These are phyloP conservation scores for Nidula microcarpa DNA, from an alignment of 768 basidiomycete species.

Conservation along the genomic window DNA sequence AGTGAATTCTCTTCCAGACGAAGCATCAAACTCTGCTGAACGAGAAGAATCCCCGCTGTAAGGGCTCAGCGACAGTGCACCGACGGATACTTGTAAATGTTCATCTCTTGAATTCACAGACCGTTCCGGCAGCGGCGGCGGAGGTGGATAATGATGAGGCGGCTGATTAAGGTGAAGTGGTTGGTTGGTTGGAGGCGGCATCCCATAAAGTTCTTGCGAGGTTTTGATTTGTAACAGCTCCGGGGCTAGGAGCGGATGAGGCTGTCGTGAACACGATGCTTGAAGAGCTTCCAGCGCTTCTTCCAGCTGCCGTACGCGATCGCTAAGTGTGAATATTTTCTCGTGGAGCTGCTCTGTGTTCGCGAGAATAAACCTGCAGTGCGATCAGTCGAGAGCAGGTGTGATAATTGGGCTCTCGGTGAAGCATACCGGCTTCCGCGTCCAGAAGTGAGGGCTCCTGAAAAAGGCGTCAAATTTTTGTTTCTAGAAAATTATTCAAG, in stretches of 20 bases:
- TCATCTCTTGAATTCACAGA: slow-evolving; percentile 14
- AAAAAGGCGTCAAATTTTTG: slow-evolving; percentile 4
- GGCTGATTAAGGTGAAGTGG: background rate
- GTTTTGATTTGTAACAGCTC: slow-evolving; percentile 63
- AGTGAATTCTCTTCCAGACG: slow-evolving; percentile 11
- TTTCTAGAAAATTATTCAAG: background rate
- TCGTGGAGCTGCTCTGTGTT: slow-evolving; percentile 66
- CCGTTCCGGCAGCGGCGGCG: slow-evolving; percentile 3
- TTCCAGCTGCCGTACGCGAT: slow-evolving; percentile 63
- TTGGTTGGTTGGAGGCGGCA: slow-evolving; percentile 4
- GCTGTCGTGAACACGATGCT: slow-evolving; percentile 29
- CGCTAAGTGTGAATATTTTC: slow-evolving; percentile 57
- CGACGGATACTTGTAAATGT: slow-evolving; percentile 17
- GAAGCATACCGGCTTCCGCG: slow-evolving; percentile 55
- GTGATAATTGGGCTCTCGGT: slow-evolving; percentile 5
- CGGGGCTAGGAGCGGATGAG: slow-evolving; percentile 55
- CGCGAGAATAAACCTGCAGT: slow-evolving; percentile 58
- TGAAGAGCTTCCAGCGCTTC: slow-evolving; percentile 51
- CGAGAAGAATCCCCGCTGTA: slow-evolving; percentile 18
- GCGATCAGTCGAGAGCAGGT: slow-evolving; percentile 2
- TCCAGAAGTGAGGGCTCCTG: slow-evolving; percentile 60
- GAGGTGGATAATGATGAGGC: background rate
- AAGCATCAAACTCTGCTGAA: slow-evolving; percentile 5
- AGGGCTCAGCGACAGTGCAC: slow-evolving; percentile 16
- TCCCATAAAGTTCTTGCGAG: slow-evolving; percentile 58